These are phyloP conservation scores for Cudoniella acicularis DNA, from an alignment of 495 filamentous ascomycete species.

Conservation along the genomic window DNA sequence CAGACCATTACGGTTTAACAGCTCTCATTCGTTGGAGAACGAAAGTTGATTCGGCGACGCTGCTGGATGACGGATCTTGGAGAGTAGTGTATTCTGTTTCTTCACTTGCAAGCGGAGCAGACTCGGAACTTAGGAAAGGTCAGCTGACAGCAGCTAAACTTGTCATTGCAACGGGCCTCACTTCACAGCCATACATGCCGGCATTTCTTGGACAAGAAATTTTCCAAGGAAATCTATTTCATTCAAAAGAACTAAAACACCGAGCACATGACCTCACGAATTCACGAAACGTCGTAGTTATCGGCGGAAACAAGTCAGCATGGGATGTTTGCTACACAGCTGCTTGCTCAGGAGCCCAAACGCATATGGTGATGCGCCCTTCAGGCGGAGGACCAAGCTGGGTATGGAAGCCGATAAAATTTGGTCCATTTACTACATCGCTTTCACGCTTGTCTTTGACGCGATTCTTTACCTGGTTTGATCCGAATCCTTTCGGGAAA, in stretches of 20 bases:
- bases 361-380: constrained; percentile 77
- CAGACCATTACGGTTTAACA: constrained; percentile 53
- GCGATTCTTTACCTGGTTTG: constrained; percentile 58
- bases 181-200: constrained; percentile 56
- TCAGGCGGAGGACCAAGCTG: constrained; percentile 70
- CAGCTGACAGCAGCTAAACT: constrained; percentile 52
- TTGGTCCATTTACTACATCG: constrained; percentile 57
- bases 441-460: constrained; percentile 64
- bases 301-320: constrained; percentile 71
- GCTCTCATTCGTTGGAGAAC: constrained; percentile 49
- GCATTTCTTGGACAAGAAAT: constrained; percentile 42
- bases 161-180: constrained; percentile 67
- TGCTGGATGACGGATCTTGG: constrained; percentile 39
- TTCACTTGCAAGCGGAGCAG: not conserved
- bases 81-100: not conserved
- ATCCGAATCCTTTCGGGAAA: constrained; percentile 41
- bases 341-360: constrained; percentile 58
- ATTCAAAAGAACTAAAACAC: constrained; percentile 54
- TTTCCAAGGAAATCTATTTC: constrained; percentile 59
- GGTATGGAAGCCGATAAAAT: constrained; percentile 59
- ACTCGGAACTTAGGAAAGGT: not conserved
- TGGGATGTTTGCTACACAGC: constrained; percentile 74
- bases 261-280: constrained; percentile 30
- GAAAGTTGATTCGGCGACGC: constrained; percentile 50
- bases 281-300: constrained; percentile 48